Conservation (phyloP, 352 stramenopile genomes). For the Globisporangium cylindrosporum region DNA sequence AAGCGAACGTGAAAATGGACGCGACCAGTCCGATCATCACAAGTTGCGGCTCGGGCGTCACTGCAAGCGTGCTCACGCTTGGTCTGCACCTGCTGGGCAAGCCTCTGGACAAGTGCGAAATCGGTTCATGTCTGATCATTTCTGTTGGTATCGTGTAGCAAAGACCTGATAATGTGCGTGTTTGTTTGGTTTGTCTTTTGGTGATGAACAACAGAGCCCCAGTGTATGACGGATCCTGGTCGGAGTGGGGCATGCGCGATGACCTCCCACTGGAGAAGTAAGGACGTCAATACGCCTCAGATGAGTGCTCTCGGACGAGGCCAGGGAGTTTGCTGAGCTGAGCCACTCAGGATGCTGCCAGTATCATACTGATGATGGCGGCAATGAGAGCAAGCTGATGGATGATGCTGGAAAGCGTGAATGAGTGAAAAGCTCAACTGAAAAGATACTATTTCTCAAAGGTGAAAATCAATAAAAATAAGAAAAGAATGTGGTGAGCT, state of each 20-base stretch:
- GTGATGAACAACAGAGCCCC: constrained; percentile 31
- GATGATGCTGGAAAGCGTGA: neutral
- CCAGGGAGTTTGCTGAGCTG: neutral
- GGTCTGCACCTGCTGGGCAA: constrained; percentile 63
- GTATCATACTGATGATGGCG: neutral
- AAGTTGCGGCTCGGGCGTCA: constrained; percentile 77
- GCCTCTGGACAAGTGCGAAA: constrained; percentile 59
- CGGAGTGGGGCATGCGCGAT: constrained; percentile 73
- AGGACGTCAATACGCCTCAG: neutral
- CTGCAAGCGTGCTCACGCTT: constrained; percentile 60
- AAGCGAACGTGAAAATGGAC: constrained; percentile 60
- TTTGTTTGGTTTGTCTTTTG: neutral
- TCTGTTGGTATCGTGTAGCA: constrained; percentile 6
- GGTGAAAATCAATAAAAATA: constrained; percentile 7
- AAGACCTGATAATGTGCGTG: neutral
- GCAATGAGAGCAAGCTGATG: neutral
- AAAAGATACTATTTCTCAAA: neutral
- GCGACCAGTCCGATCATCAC: constrained; percentile 63
- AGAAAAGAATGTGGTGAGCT: neutral
- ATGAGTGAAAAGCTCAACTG: neutral
- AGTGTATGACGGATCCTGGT: constrained; percentile 91
- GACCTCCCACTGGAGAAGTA: constrained; percentile 55
- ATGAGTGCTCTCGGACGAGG: neutral
- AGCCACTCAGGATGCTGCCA: neutral
- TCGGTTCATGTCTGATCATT: neutral